Percentiles rank a stretch among this genome's conserved stretches.
phyloP scores from a whole-genome alignment of 2,329 filamentous ascomycete species.

The Fusarium poae region DNA sequence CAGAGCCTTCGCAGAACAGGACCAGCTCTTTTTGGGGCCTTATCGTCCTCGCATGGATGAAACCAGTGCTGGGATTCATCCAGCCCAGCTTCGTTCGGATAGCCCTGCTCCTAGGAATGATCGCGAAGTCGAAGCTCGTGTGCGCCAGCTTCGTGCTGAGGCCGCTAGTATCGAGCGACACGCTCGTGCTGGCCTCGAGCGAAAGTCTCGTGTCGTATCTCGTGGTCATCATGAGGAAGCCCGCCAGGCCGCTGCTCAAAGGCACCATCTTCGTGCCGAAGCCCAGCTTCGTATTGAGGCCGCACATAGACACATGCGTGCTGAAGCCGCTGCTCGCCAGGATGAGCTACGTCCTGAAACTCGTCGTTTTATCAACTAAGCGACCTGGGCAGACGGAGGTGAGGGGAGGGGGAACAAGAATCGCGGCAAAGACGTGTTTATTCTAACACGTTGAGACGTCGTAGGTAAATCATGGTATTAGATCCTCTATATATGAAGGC shows the following conservation, averaged over 20 bases:
- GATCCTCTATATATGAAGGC: accelerated
- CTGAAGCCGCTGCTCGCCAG: not conserved
- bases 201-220: no score
- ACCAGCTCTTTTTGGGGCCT: not conserved
- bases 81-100: no score
- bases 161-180: no score
- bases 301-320: no score
- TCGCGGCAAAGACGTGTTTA: accelerated
- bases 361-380: not conserved
- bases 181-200: no score
- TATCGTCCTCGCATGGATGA: not conserved
- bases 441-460: accelerated
- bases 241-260: no score
- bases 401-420: not conserved
- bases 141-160: no score
- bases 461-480: not conserved
- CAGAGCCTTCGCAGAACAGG: not conserved
- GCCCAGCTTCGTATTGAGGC: no score
- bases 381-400: not conserved
- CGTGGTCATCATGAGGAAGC: no score
- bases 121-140: no score
- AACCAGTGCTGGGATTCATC: no score
- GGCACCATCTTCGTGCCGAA: no score
- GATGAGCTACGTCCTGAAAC: not conserved
- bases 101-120: accelerated